A percentile compares a stretch with the other conserved stretches of the same genome.
These are phyloP conservation scores for Alternaria metachromatica DNA, from an alignment of 2,329 filamentous ascomycete genomes.

Conservation along the genomic window DNA sequence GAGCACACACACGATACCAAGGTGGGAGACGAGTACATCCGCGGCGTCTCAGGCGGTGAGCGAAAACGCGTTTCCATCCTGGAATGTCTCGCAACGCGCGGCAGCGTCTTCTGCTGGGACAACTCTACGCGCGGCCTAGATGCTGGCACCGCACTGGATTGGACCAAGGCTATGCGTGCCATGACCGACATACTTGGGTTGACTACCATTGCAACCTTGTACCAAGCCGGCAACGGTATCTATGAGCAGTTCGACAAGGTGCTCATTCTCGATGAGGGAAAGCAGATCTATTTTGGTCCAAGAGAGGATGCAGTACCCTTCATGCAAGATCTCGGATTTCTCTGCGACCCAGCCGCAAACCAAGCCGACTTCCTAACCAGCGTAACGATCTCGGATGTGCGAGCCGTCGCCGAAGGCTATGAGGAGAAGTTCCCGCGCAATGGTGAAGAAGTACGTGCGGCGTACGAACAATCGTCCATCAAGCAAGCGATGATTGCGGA, in stretches of 20 bases:
- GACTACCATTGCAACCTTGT: constrained; percentile 64
- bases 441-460: constrained; percentile 55
- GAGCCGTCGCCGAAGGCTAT: constrained; percentile 48
- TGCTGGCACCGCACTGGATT: constrained; percentile 59
- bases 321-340: constrained; percentile 72
- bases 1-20: constrained; percentile 67
- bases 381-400: constrained; percentile 60
- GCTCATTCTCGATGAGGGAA: constrained; percentile 75
- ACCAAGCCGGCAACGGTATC: constrained; percentile 57
- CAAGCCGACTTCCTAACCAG: constrained; percentile 77
- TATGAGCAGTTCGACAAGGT: constrained; percentile 74
- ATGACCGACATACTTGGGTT: constrained; percentile 57
- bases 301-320: constrained; percentile 64
- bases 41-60: constrained; percentile 73
- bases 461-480: constrained; percentile 60
- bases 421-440: constrained; percentile 51
- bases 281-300: constrained; percentile 75
- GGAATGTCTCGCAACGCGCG: constrained; percentile 65
- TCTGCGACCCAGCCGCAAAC: constrained; percentile 65
- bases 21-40: constrained; percentile 70
- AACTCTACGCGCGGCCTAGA: constrained; percentile 50
- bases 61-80: constrained; percentile 73
- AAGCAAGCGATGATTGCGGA: constrained; percentile 60
- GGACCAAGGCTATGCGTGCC: constrained; percentile 59
- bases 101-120: constrained; percentile 61